Evolutionary conservation across 2,329 filamentous ascomycete species (phyloP).

Genomic region (Alternaria gansuensis): DNA sequence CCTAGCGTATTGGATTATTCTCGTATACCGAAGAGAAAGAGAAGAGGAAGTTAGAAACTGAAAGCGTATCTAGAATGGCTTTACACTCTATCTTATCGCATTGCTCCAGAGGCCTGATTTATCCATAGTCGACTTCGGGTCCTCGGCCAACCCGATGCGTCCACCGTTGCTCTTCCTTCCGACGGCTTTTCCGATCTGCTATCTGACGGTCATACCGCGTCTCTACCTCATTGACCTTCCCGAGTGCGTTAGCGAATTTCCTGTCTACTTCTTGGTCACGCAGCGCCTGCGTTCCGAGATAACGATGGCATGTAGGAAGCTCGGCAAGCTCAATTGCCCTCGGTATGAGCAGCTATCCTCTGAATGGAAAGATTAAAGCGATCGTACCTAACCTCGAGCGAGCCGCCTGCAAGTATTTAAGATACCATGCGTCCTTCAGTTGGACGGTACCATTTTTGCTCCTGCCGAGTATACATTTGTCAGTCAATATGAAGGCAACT

Average conservation of each 20-base stretch:
- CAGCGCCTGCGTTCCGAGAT: constrained; percentile 25
- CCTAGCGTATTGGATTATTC: too few relatives aligned
- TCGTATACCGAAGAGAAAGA: too few relatives aligned
- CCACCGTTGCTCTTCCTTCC: background rate
- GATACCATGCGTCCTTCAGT: constrained; percentile 7
- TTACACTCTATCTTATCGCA: too few relatives aligned
- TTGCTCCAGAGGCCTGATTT: background rate
- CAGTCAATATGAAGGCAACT: constrained; percentile 39
- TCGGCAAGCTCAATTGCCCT: constrained; percentile 12
- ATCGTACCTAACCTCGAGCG: constrained; percentile 19
- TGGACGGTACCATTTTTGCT: constrained; percentile 9
- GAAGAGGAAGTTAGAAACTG: too few relatives aligned
- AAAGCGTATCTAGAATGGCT: too few relatives aligned
- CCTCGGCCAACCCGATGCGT: too few relatives aligned
- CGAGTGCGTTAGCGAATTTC: constrained; percentile 37
- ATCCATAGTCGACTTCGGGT: too few relatives aligned
- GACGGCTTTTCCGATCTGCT: constrained; percentile 3
- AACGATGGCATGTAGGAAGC: constrained; percentile 8
- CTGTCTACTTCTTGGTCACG: constrained; percentile 19
- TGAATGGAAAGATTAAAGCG: constrained; percentile 31
- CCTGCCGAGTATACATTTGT: constrained; percentile 11
- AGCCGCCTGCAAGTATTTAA: constrained; percentile 27
- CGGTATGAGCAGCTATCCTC: constrained; percentile 14
- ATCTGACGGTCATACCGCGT: constrained; percentile 18
- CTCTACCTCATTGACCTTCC: constrained; percentile 43